These are phyloP conservation scores for Mucor racemosus DNA, from an alignment of 371 early-diverging fungal species.

Conservation along the genomic window DNA sequence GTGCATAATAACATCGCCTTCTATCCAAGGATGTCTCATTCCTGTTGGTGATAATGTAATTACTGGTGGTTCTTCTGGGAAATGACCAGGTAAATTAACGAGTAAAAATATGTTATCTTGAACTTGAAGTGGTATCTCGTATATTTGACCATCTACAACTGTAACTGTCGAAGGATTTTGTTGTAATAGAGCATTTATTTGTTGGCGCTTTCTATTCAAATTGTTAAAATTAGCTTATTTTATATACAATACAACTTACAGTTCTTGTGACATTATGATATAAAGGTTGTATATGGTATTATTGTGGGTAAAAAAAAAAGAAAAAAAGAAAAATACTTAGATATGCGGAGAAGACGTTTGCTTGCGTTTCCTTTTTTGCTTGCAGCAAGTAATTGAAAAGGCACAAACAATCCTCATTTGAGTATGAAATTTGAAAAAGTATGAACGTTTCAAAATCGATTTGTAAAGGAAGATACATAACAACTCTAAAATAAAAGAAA, in stretches of 20 bases:
- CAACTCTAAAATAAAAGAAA: no score
- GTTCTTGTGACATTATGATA: constrained; percentile 21
- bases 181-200: constrained; percentile 41
- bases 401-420: no score
- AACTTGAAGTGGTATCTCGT: constrained; percentile 38
- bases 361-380: no score
- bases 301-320: neutral
- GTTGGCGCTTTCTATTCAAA: constrained; percentile 41
- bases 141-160: constrained; percentile 46
- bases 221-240: neutral
- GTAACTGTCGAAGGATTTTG: constrained; percentile 36
- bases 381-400: no score
- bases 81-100: constrained; percentile 52
- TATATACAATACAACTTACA: constrained; percentile 1
- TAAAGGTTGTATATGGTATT: neutral
- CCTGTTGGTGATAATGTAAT: constrained; percentile 62
- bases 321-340: neutral
- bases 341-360: no score
- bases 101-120: constrained; percentile 37
- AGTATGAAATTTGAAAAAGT: no score
- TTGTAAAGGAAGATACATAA: no score
- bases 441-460: no score
- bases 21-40: constrained; percentile 61
- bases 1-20: constrained; percentile 53
- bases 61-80: constrained; percentile 64